Percentiles rank a stretch among this genome's conserved stretches.
Conservation (phyloP, 2,329 filamentous ascomycete genomes). For the Arthrocladium fulminans region DNA sequence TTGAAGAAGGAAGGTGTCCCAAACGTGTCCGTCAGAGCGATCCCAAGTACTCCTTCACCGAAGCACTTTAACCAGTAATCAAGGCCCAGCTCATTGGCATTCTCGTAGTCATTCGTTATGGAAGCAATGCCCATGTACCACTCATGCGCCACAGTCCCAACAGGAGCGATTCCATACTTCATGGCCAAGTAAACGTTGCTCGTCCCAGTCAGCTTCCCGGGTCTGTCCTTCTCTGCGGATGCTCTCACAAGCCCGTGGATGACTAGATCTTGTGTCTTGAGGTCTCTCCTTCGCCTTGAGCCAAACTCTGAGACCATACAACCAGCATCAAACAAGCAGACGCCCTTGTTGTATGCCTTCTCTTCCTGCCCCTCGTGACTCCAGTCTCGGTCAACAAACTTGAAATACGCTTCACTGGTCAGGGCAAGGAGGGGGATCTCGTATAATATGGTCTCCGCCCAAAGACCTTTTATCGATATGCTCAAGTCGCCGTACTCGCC, state of each 20-base stretch:
- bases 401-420: conserved; percentile 94
- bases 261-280: conserved; percentile 88
- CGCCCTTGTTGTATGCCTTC: conserved; percentile 72
- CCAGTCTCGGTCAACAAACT: conserved; percentile 92
- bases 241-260: conserved; percentile 78
- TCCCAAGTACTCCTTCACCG: conserved; percentile 71
- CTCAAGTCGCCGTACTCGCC: conserved; percentile 64
- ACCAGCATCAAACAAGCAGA: conserved; percentile 65
- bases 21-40: conserved; percentile 93
- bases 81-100: conserved; percentile 75
- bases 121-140: conserved; percentile 99
- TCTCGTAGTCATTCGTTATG: conserved; percentile 73
- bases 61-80: conserved; percentile 88
- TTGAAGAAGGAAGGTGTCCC: conserved; percentile 82
- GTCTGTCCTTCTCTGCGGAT: conserved; percentile 57
- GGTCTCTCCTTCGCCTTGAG: conserved; percentile 78
- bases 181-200: conserved; percentile 97
- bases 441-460: conserved; percentile 94
- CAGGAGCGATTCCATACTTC: conserved; percentile 73
- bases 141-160: conserved; percentile 90
- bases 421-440: conserved; percentile 90
- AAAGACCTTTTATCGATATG: conserved; percentile 69
- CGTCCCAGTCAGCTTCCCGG: conserved; percentile 69
- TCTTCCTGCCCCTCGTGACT: conserved; percentile 78
- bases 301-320: conserved; percentile 94